Percentiles rank a stretch among this genome's conserved stretches.
Conservation (phyloP, 768 basidiomycete genomes). For the Mycena vulgaris region DNA sequence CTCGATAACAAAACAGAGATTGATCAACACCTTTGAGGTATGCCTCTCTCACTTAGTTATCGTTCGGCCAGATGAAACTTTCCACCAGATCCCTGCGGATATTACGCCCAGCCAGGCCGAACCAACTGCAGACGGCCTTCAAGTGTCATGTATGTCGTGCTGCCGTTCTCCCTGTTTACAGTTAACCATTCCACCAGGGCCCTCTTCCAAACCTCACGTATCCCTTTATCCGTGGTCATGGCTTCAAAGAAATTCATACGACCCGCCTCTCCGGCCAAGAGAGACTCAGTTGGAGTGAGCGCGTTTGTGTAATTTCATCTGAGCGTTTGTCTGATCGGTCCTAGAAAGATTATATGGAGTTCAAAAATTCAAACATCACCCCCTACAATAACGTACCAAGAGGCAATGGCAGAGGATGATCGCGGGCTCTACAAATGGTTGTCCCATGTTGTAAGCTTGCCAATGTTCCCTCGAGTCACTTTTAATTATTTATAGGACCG, state of each 20-base stretch:
- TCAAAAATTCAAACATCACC: constrained; percentile 80
- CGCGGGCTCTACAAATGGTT: constrained; percentile 86
- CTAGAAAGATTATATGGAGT: constrained; percentile 86
- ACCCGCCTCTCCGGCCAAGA: constrained; percentile 66
- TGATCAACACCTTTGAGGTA: constrained; percentile 89
- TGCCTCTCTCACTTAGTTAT: constrained; percentile 32
- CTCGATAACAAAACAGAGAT: constrained; percentile 89
- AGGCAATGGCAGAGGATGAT: constrained; percentile 78
- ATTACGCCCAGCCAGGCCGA: constrained; percentile 75
- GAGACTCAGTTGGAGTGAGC: constrained; percentile 61
- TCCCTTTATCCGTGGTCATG: constrained; percentile 93
- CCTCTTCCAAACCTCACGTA: constrained; percentile 72
- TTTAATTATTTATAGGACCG: constrained; percentile 68
- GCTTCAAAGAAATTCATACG: constrained; percentile 85
- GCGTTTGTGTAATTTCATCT: constrained; percentile 13
- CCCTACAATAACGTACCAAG: constrained; percentile 80
- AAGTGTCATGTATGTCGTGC: constrained; percentile 75
- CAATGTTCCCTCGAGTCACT: not conserved
- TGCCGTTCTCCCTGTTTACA: not conserved
- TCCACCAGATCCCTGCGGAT: constrained; percentile 78
- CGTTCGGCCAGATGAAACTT: not conserved
- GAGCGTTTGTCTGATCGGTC: not conserved
- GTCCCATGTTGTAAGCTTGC: constrained; percentile 75
- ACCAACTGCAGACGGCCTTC: constrained; percentile 73
- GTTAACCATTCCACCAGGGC: constrained; percentile 57